Evolutionary conservation across 169 alveolate genomes (phyloP), one percentile per base, ranked within the genome.

Genomic region (Besnoitia besnoiti): DNA sequence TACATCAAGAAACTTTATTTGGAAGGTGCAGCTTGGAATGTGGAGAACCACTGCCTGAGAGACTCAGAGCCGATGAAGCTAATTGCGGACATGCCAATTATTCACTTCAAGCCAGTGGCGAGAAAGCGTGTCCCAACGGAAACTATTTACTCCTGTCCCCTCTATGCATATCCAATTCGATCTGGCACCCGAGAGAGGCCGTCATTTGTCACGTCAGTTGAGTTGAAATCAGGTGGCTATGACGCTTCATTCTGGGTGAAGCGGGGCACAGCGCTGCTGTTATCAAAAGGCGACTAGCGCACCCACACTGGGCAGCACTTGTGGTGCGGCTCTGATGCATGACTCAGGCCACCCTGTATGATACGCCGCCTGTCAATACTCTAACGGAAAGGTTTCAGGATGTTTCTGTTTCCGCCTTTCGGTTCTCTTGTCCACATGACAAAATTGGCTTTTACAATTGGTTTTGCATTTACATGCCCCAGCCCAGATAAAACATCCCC

Each of bases 11-110:
- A 97, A 79, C 91, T 98, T 77, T 97, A 95, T 91, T 92, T 98
- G 44, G 99, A 98, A 96, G 99, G 99, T 42, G 99, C 99, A 33
- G 96, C 96, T 85, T 98, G 99, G 99, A 98, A 98, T 92, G 85
- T 93, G 33, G 98, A 97, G 61, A 97, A 96, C 90, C 96, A 95
- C 42, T 93, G 95, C 59, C 94, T 98, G 77, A 93, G 94, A 76
- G 99, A 98, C 90, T 98, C 98, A 59, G 99, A 97, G 82, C 98
- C 98, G 37, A 98, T 97, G 98, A 97, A 97, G 92, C 95, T 98
- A 42, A 93, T 92, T 84, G 95, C 95, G 55, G 95, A 94, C 59
- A 97, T 98, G 98, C 99, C 99, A 39, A 96, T 97, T 1, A 96
- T 98, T 44, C 98, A 97, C 92, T 96, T 98, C 92, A 98, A 98